Evolutionary conservation across 2,329 filamentous ascomycete genomes (phyloP), one percentile per base, ranked within the genome.

Genomic region (Calonectria ilicicola): DNA sequence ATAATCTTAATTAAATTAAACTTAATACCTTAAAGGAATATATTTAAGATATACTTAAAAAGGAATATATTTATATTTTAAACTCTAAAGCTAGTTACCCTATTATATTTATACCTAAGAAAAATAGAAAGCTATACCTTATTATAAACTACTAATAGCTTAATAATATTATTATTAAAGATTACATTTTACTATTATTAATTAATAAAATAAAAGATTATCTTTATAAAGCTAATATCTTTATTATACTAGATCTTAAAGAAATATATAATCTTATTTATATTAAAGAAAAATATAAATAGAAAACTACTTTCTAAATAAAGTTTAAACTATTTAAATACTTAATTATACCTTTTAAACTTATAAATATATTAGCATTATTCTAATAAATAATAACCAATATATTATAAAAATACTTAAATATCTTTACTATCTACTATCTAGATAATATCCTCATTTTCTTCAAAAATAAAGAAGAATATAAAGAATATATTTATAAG

Each of bases 301-400:
- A 75, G 77, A 83, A 82, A 58, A 84, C 74, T 15, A 76, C 77
- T 0, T 85, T 84, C 67, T 23, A 68, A 26, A 84, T 78, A 2
- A 46, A 76, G n/a, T 84, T 80, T 73, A 77, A 79, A 75, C 74
- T 74, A 67, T 35, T 35, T 35, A 35, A 35, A 12, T 35, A 35
- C 32, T 12, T 35, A 85, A 69, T 85, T 79, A 81, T 82, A 72
- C 15, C 23, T 6, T 29, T 49, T 35, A 26, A 10, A 65, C n/a
- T 64, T 21, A 64, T 38, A 23, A 38, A 38, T 21, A 40, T 6
- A 60, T 5, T 60, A 60, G 6, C 40, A 19, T 23, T 23, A 38
- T 38, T 60, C 15, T 40, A 60, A 67, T 21, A 21, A 9, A 38
- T 60, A 60, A 40, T 35, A 38, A 60, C 19, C 35, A 21, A 38